Base-by-base conservation (phyloP, 2,329 filamentous ascomycete species). In the Neonectria coccinea region DNA sequence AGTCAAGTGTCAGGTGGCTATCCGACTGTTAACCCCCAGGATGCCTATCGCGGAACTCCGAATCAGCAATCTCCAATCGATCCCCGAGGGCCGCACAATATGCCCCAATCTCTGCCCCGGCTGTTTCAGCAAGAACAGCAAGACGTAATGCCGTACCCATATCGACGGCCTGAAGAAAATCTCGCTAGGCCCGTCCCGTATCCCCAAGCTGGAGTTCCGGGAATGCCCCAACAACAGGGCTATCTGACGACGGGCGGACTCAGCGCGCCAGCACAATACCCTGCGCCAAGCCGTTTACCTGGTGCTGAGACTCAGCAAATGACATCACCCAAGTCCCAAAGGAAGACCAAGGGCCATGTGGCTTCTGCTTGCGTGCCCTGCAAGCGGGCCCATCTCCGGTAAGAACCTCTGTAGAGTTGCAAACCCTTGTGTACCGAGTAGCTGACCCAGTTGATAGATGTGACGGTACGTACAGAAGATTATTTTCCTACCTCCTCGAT, bases 321-420 rank as follows among this genome's bases (percentile, higher is more conserved):
- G 67, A 79, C 82, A 11, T 88, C 88, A 42, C 86, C 88, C 2
- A 90, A 88, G 71, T 82, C 86, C 7, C 87, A 89, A 67, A 83
- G 89, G 69, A 91, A 91, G 77, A 89, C 90, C 6, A 93, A 93
- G 76, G 91, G 91, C 14, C 92, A 96, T 81, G 92, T 95, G 57
- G 91, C 92, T 55, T 94, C 92, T 39, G 92, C 92, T 27, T 96
- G 92, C 76, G 90, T 95, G 70, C 93, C 93, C 65, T 96, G 92
- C 81, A 95, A 95, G 77, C 89, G 89, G 78, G 92, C 92, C 41
- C 92, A 96, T 85, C 85, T 96, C 68, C 84, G 88, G 87, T 89
- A 80, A 75, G 82, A 71, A 62, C 16, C 7, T 14, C 44, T 16
- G 33, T 12, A 36, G 18, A 16, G 22, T 22, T 11, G 20, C 7